phyloP scores from a whole-genome alignment of 164 flowering plant genomes.

The Brasenia schreberi region DNA sequence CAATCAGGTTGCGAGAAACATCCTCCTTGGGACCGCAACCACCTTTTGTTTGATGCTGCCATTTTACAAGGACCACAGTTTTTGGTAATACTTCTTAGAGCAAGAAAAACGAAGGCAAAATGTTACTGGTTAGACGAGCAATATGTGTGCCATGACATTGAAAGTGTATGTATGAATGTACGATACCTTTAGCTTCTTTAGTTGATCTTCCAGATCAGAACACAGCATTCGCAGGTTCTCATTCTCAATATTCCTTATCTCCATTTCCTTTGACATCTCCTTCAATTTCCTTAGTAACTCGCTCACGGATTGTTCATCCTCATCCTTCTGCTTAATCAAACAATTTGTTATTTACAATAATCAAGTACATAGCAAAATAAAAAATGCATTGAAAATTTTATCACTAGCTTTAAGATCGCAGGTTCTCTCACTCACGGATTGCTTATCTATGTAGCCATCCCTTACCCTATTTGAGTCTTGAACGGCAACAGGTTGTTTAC shows the following conservation, averaged over 20 bases:
- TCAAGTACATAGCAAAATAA: no score
- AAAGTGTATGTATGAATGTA: not conserved
- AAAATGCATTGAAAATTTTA: no score
- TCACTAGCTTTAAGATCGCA: no score
- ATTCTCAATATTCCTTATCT: slow-evolving; percentile 1
- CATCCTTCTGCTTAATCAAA: no score
- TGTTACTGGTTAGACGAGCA: not conserved
- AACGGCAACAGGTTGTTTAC: slow-evolving; percentile 20
- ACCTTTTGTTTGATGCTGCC: not conserved
- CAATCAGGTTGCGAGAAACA: not conserved
- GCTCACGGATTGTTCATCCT: not conserved
- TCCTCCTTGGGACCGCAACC: not conserved
- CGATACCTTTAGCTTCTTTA: not conserved
- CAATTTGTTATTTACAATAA: no score
- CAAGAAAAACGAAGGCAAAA: not conserved
- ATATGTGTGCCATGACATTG: not conserved
- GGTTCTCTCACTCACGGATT: no score
- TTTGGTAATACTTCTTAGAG: not conserved
- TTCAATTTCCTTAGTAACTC: not conserved
- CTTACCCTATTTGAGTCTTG: slow-evolving; percentile 5
- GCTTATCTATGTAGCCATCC: no score
- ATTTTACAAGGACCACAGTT: not conserved
- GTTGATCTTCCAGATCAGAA: not conserved
- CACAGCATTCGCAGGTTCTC: not conserved
- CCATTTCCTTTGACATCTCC: not conserved